Percentiles rank a stretch among this genome's conserved stretches.
These are phyloP conservation scores for Kluyveromyces lactis DNA, from an alignment of 805 yeast genomes.

Conservation along the genomic window DNA sequence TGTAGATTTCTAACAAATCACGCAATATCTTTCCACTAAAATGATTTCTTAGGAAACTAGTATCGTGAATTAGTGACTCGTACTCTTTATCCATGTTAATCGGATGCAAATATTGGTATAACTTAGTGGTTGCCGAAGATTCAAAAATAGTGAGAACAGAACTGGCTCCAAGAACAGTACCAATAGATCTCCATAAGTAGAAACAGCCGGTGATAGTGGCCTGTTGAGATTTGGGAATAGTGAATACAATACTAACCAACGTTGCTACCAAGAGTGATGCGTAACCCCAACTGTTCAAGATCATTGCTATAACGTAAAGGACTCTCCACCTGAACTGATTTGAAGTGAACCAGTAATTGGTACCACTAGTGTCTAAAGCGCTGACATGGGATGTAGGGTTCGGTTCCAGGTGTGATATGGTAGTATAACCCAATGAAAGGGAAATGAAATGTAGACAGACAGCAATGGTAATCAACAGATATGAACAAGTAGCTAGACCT, in stretches of 20 bases:
- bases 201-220: slow-evolving; percentile 43
- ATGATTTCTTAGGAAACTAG: slow-evolving; percentile 21
- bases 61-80: slow-evolving; percentile 18
- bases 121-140: slow-evolving; percentile 22
- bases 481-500: slow-evolving; percentile 24
- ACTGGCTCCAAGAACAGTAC: slow-evolving; percentile 40
- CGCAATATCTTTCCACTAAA: slow-evolving; percentile 14
- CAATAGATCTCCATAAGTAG: slow-evolving; percentile 42
- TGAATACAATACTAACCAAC: slow-evolving; percentile 42
- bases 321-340: slow-evolving; percentile 24
- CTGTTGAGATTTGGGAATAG: slow-evolving; percentile 37
- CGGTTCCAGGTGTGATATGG: slow-evolving; percentile 18
- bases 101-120: slow-evolving; percentile 27
- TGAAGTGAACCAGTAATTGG: slow-evolving; percentile 9
- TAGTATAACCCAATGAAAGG: slow-evolving; percentile 11
- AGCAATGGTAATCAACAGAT: slow-evolving; percentile 17
- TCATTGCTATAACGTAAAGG: slow-evolving; percentile 21
- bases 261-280: slow-evolving; percentile 52
- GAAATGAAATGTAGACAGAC: slow-evolving; percentile 19
- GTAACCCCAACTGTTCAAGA: slow-evolving; percentile 40
- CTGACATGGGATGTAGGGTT: slow-evolving; percentile 1
- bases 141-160: slow-evolving; percentile 33
- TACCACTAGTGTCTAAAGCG: not conserved
- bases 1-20: slow-evolving; percentile 18
- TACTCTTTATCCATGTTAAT: slow-evolving; percentile 18